phyloP scores from a whole-genome alignment of 257 asterid species.

The Craterostigma plantagineum region DNA sequence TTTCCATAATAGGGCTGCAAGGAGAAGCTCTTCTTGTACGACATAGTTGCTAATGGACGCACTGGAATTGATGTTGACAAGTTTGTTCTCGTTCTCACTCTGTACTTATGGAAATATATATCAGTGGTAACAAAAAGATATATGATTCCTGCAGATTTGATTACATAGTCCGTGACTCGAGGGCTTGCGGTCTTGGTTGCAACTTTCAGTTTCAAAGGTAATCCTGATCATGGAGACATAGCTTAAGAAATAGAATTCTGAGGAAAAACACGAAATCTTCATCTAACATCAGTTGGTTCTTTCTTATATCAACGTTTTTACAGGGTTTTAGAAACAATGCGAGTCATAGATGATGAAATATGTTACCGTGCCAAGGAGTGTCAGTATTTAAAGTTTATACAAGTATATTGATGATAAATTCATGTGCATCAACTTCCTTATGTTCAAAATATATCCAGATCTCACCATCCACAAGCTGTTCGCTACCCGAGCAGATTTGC shows the following conservation, averaged over 20 bases:
- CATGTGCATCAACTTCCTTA: slow-evolving; percentile 3
- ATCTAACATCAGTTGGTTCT: slow-evolving; percentile 3
- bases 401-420: slow-evolving; percentile 1
- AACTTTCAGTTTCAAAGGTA: slow-evolving; percentile 72
- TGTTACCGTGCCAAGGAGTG: slow-evolving; percentile 93
- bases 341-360: slow-evolving; percentile 72
- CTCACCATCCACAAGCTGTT: slow-evolving; percentile 80
- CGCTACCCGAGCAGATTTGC: slow-evolving; percentile 80
- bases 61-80: slow-evolving; percentile 94
- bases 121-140: slow-evolving; percentile 6
- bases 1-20: slow-evolving; percentile 25
- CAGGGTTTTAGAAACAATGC: slow-evolving; percentile 83
- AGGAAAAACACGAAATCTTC: not conserved
- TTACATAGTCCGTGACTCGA: slow-evolving; percentile 77
- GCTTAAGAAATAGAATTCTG: no score
- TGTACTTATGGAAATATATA: not conserved
- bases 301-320: slow-evolving; percentile 4
- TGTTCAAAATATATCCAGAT: slow-evolving; percentile 31
- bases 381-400: slow-evolving; percentile 18
- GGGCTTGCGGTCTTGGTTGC: slow-evolving; percentile 90
- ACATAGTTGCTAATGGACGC: slow-evolving; percentile 87
- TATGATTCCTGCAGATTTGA: slow-evolving; percentile 46
- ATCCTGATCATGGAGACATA: not conserved
- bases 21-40: slow-evolving; percentile 62
- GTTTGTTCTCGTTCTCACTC: slow-evolving; percentile 29